A percentile compares a stretch with the other conserved stretches of the same genome.
phyloP scores from a whole-genome alignment of 2,329 filamentous ascomycete genomes.

The Ophiosphaerella korrae region DNA sequence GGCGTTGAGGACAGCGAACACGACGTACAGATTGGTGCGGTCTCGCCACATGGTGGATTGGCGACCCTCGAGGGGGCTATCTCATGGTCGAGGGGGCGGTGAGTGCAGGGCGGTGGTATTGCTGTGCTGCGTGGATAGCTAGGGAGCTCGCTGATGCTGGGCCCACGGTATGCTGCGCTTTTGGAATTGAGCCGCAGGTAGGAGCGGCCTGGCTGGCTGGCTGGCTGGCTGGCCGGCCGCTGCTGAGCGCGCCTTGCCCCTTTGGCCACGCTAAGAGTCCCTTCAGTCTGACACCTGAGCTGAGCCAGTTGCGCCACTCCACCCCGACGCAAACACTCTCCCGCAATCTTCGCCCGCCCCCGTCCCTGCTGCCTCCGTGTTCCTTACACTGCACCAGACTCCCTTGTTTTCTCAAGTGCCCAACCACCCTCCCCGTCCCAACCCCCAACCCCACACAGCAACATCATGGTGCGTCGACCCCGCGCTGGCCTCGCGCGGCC shows the following conservation, averaged over 20 bases:
- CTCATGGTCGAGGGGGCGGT: slow-evolving; percentile 31
- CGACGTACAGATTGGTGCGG: slow-evolving; percentile 89
- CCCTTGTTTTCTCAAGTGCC: not conserved
- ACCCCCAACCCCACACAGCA: slow-evolving; percentile 20
- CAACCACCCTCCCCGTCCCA: slow-evolving; percentile 4
- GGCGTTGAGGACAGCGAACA: slow-evolving; percentile 9
- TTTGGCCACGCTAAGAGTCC: slow-evolving; percentile 16
- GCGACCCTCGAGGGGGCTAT: slow-evolving; percentile 30
- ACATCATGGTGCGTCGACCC: slow-evolving; percentile 46
- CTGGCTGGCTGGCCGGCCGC: slow-evolving; percentile 1
- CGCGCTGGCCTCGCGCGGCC: slow-evolving; percentile 26
- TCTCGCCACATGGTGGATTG: slow-evolving; percentile 86
- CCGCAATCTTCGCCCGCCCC: slow-evolving; percentile 16
- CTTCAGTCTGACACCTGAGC: slow-evolving; percentile 29
- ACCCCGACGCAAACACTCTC: slow-evolving; percentile 32
- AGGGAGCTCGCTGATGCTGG: not conserved
- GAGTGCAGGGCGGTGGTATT: not conserved
- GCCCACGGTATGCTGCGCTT: not conserved
- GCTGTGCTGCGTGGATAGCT: not conserved
- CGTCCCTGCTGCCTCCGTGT: slow-evolving; percentile 3
- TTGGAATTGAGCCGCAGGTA: slow-evolving; percentile 1
- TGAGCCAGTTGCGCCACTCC: slow-evolving; percentile 19
- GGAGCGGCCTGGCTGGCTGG: not conserved
- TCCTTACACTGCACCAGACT: slow-evolving; percentile 14
- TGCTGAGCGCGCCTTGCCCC: slow-evolving; percentile 9